A percentile compares a stretch with the other conserved stretches of the same genome.
These are phyloP conservation scores for Cyclotella choctawhatcheeana DNA, from an alignment of 108 stramenopile genomes.

Conservation along the genomic window DNA sequence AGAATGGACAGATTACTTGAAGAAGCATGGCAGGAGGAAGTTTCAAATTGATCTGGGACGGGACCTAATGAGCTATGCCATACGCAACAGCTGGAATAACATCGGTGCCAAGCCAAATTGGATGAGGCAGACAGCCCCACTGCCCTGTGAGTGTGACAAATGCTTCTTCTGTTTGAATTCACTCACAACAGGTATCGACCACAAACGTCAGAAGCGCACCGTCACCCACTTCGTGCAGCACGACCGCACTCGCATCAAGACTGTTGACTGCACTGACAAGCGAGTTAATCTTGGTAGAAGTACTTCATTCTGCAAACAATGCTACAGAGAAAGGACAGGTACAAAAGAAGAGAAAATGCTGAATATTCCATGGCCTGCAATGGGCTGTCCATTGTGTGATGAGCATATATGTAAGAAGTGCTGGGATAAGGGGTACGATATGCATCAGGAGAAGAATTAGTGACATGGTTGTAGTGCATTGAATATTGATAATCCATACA, in stretches of 20 bases:
- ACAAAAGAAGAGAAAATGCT: background rate
- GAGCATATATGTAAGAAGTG: conserved; percentile 10
- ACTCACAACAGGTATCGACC: conserved; percentile 1
- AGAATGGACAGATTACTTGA: background rate
- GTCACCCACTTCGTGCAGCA: background rate
- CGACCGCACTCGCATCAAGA: background rate
- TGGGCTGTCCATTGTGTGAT: background rate
- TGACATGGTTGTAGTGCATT: too few species aligned
- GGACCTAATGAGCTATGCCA: conserved; percentile 1
- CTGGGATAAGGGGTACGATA: conserved; percentile 15
- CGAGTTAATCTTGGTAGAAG: background rate
- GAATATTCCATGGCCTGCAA: background rate
- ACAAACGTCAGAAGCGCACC: background rate
- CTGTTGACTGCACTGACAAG: background rate
- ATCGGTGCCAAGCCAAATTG: conserved; percentile 1
- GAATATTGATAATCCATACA: too few species aligned
- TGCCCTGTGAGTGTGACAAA: conserved; percentile 9
- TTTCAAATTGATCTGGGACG: conserved; percentile 11
- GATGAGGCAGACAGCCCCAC: background rate
- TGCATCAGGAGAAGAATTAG: too few species aligned
- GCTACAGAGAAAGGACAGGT: background rate
- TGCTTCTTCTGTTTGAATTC: conserved; percentile 20
- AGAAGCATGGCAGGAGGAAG: background rate
- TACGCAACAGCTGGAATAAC: background rate
- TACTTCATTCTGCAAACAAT: background rate